phyloP scores from a whole-genome alignment of 352 stramenopile species.

The Peronospora tabacina region DNA sequence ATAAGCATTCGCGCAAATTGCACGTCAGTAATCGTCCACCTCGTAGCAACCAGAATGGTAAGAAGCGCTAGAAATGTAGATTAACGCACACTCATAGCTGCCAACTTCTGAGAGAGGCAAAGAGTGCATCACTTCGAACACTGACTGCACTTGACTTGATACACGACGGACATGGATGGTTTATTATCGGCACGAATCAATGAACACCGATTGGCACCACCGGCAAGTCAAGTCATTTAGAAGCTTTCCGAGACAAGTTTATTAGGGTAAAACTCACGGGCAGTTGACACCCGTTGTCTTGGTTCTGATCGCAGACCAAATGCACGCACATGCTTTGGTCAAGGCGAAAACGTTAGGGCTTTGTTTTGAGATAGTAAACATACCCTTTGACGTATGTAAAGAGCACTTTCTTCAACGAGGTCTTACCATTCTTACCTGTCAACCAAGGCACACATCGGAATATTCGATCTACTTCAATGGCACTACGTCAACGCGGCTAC shows the following conservation, averaged over 20 bases:
- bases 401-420: too few relatives aligned
- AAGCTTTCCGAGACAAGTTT: too few relatives aligned
- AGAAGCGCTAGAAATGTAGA: slow-evolving; percentile 13
- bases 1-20: too few relatives aligned
- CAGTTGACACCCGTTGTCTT: too few relatives aligned
- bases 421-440: background rate
- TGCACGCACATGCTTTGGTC: too few relatives aligned
- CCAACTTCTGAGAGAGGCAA: background rate
- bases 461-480: slow-evolving; percentile 4
- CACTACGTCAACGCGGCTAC: slow-evolving; percentile 11
- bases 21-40: too few relatives aligned
- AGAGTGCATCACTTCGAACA: background rate
- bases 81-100: background rate
- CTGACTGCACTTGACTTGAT: slow-evolving; percentile 20
- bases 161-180: background rate
- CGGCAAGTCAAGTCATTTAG: background rate
- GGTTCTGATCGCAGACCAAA: too few relatives aligned
- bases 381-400: too few relatives aligned
- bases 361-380: too few relatives aligned
- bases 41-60: too few relatives aligned
- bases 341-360: too few relatives aligned
- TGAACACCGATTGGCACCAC: background rate
- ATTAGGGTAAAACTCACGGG: too few relatives aligned
- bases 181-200: background rate
- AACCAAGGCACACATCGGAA: slow-evolving; percentile 4